These are phyloP conservation scores for Hylodesmum podocarpum DNA, from an alignment of 306 rosid genomes.

Conservation along the genomic window DNA sequence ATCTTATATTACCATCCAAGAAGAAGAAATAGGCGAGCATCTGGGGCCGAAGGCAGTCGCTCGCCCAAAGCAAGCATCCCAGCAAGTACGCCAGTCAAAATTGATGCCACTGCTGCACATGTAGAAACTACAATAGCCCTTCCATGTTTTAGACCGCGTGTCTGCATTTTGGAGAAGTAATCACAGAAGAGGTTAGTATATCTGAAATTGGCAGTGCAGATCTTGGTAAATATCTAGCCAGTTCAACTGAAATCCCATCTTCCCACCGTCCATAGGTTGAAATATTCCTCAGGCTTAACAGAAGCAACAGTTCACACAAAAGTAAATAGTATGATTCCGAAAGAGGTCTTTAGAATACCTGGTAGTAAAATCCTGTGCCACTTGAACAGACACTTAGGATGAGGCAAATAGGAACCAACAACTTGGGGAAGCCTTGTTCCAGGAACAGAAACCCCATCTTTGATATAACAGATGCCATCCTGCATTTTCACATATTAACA, in stretches of 20 bases:
- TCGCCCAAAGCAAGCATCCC: slow-evolving; percentile 99
- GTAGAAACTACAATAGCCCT: slow-evolving; percentile 91
- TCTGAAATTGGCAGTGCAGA: slow-evolving; percentile 6
- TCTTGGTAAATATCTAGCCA: neutral
- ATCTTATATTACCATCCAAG: slow-evolving; percentile 81
- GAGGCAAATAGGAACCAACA: slow-evolving; percentile 83
- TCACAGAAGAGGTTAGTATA: neutral
- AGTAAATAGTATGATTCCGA: neutral
- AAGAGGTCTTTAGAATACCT: slow-evolving; percentile 49
- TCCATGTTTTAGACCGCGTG: slow-evolving; percentile 95
- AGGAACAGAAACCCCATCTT: slow-evolving; percentile 93
- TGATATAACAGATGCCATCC: slow-evolving; percentile 96
- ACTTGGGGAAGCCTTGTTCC: slow-evolving; percentile 83
- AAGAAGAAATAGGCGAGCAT: slow-evolving; percentile 71
- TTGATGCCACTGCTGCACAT: slow-evolving; percentile 96
- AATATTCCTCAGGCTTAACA: slow-evolving; percentile 1
- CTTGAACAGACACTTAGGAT: slow-evolving; percentile 69
- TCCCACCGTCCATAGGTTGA: slow-evolving; percentile 3
- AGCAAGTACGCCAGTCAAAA: slow-evolving; percentile 91
- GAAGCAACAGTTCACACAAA: slow-evolving; percentile 12
- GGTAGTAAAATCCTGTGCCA: slow-evolving; percentile 88
- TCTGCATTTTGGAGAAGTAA: slow-evolving; percentile 47
- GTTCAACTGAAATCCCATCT: neutral
- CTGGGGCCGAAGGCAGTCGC: slow-evolving; percentile 81
- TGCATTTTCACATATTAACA: slow-evolving; percentile 40